Base-by-base conservation (phyloP, 805 yeast species). In the Metschnikowia anglica region DNA sequence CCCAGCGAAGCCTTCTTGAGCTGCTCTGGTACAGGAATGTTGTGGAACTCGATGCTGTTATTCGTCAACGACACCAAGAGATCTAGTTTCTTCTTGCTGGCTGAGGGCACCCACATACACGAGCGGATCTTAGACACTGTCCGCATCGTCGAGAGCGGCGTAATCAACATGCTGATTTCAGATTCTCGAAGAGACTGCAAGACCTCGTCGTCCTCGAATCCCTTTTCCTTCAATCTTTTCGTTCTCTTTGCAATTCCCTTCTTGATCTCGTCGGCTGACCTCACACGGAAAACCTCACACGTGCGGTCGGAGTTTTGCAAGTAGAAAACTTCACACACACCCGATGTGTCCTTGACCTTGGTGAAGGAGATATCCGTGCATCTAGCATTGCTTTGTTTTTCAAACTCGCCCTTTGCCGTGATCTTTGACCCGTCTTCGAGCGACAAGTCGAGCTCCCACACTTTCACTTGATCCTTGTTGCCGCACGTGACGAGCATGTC, bases 261-360 rank as follows among this genome's bases (percentile, higher is more conserved):
- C 39, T 79, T 70, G 33, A 89, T 77, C 65, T 93, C 99, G 15
- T 83, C 87, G 6, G 74, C 76, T 0, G 82, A 68, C 60, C 97
- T 79, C 15, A 86, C 62, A 61, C 96, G 75, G 72, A 84, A 90
- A 2, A 88, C 49, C 63, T 93, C 98, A 6, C 85, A 67, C 0
- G 90, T 79, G 61, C 83, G 77, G 61, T 90, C 99, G 8, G 83
- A 74, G 49, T 90, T 89, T 51, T 88, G 91, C 36, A 87, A 69
- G 30, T 75, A 79, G 51, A 89, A 80, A 49, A 81, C 75, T 34
- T 75, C 74, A 40, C 70, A 70, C 7, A 55, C 55, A 20, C 58
- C 62, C 9, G 65, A 58, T 10, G 60, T 49, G 33, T 59, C 59
- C 26, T 51, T 51, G 6, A 61, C 51, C 2, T 18, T 30, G 31